phyloP scores from a whole-genome alignment of 2,329 filamentous ascomycete species.

The Calonectria pseudoturangicola region DNA sequence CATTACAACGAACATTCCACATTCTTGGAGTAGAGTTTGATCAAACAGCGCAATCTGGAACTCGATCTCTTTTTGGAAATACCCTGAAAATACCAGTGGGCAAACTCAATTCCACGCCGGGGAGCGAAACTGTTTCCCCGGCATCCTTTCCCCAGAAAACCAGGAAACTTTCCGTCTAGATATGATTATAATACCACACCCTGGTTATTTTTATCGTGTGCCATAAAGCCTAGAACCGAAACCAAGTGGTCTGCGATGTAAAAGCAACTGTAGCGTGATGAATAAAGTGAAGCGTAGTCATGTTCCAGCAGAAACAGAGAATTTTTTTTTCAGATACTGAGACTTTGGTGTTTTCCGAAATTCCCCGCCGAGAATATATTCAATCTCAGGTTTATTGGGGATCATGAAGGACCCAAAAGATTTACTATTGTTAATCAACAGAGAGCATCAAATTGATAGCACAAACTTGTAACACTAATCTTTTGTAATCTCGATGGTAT shows the following conservation, averaged over 20 bases:
- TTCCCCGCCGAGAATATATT: not conserved
- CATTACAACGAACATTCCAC: not conserved
- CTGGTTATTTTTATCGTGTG: not conserved
- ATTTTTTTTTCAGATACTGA: not conserved
- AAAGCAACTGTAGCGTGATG: not conserved
- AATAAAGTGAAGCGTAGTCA: not conserved
- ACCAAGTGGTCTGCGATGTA: not conserved
- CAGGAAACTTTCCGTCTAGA: not conserved
- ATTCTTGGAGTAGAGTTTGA: not conserved
- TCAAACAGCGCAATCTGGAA: not conserved
- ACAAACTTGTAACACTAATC: too few species aligned
- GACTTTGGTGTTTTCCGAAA: not conserved
- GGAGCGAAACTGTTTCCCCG: not conserved
- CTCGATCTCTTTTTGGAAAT: not conserved
- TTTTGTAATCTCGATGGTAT: too few species aligned
- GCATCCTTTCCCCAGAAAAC: conserved; percentile 1
- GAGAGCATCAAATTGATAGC: too few species aligned
- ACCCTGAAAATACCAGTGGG: not conserved
- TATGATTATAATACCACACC: not conserved
- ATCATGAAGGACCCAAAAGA: not conserved
- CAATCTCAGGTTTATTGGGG: not conserved
- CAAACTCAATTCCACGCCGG: not conserved
- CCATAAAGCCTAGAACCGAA: not conserved
- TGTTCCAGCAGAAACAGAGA: not conserved
- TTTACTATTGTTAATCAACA: too few species aligned